A percentile compares a stretch with the other conserved stretches of the same genome.
Conservation (phyloP, 2,329 filamentous ascomycete species). For the Botrytis cinerea region DNA sequence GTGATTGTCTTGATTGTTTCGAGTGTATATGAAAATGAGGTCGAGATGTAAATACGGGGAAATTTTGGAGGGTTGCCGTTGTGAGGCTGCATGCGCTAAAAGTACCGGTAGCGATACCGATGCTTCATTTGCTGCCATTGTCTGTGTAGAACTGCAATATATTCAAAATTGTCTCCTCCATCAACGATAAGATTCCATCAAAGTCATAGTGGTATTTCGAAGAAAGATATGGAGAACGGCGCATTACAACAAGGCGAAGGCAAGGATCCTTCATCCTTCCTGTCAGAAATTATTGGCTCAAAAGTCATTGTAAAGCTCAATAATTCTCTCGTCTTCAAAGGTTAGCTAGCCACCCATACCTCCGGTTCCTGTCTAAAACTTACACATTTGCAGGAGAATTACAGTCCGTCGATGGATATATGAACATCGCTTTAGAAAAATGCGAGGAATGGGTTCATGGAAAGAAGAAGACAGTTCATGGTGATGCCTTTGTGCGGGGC, state of each 20-base stretch:
- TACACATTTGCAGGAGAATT: slow-evolving; percentile 68
- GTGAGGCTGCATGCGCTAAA: slow-evolving; percentile 4
- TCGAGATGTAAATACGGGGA: neutral
- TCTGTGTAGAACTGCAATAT: neutral
- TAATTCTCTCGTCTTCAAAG: slow-evolving; percentile 98
- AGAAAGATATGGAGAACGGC: slow-evolving; percentile 69
- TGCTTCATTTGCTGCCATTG: slow-evolving; percentile 14
- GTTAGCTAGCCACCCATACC: slow-evolving; percentile 50
- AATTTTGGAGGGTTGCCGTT: neutral
- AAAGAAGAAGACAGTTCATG: slow-evolving; percentile 77
- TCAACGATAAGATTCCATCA: neutral
- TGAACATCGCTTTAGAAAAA: slow-evolving; percentile 99
- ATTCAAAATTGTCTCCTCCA: slow-evolving; percentile 6
- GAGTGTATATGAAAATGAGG: neutral
- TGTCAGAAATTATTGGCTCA: slow-evolving; percentile 91
- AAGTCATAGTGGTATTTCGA: slow-evolving; percentile 23
- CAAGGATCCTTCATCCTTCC: slow-evolving; percentile 90
- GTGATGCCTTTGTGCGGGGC: slow-evolving; percentile 91
- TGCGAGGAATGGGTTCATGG: slow-evolving; percentile 91
- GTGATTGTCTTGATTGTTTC: neutral
- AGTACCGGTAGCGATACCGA: slow-evolving; percentile 15
- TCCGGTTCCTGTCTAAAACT: slow-evolving; percentile 21
- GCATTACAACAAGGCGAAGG: slow-evolving; percentile 63
- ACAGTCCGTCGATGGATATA: slow-evolving; percentile 97
- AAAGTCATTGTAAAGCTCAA: slow-evolving; percentile 97